Evolutionary conservation across 768 basidiomycete species (phyloP).

Genomic region (Saitozyma sp.): DNA sequence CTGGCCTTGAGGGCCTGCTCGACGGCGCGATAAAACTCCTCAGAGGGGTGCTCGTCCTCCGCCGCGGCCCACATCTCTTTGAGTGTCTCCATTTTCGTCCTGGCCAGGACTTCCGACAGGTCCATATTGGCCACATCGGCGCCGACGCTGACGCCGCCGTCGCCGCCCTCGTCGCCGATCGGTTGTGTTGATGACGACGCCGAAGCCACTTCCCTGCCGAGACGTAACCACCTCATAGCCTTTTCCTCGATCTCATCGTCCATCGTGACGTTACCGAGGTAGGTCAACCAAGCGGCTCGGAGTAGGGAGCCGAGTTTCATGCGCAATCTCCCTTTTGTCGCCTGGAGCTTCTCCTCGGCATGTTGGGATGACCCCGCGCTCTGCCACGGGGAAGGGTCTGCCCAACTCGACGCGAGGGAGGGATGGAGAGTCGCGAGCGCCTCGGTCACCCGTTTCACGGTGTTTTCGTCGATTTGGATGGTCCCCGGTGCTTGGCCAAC

Average conservation of each 20-base stretch:
- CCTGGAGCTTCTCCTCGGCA: no score
- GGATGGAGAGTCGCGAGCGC: no score
- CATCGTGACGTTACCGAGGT: background rate
- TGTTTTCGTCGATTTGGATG: no score
- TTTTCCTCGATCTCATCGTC: constrained; percentile 15
- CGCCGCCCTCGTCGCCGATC: background rate
- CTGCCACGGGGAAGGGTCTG: no score
- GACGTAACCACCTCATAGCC: constrained; percentile 17
- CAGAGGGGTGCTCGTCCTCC: background rate
- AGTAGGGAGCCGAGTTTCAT: constrained; percentile 13
- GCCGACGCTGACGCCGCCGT: background rate
- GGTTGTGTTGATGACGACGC: background rate
- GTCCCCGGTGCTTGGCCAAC: no score
- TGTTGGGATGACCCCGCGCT: no score
- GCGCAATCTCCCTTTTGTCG: background rate
- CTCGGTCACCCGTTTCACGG: no score
- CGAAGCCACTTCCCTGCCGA: constrained; percentile 4
- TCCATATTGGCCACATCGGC: background rate
- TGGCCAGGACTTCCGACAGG: constrained; percentile 1
- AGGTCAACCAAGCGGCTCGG: constrained; percentile 5
- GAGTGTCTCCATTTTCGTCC: constrained; percentile 2
- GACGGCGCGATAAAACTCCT: constrained; percentile 17
- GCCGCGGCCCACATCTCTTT: constrained; percentile 9
- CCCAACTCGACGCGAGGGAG: no score
- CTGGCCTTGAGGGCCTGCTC: constrained; percentile 13